A percentile compares a stretch with the other conserved stretches of the same genome.
Evolutionary conservation across 2,329 filamentous ascomycete species (phyloP).

Genomic region (Curvularia hawaiiensis): DNA sequence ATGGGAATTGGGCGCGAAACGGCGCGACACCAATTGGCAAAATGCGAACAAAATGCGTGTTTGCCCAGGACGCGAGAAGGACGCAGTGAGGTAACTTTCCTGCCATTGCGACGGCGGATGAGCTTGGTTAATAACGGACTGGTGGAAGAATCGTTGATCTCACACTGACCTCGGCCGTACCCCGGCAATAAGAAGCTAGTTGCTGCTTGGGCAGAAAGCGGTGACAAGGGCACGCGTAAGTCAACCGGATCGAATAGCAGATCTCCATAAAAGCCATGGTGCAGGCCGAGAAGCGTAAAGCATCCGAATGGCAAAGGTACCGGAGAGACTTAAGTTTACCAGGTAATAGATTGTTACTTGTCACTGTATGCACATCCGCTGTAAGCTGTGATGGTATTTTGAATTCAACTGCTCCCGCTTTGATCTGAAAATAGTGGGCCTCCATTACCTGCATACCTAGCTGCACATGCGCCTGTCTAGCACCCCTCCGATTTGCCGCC

Average conservation of each 20-base stretch:
- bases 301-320: not conserved
- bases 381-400: not conserved
- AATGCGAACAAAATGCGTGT: not conserved
- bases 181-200: constrained; percentile 4
- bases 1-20: not conserved
- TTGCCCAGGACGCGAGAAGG: not conserved
- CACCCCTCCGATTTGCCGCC: not conserved
- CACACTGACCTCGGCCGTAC: constrained; percentile 5
- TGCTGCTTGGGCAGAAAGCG: constrained; percentile 11
- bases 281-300: not conserved
- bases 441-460: constrained; percentile 1
- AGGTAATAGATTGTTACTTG: not conserved
- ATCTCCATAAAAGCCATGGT: not conserved
- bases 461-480: not conserved
- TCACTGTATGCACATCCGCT: not conserved
- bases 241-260: not conserved
- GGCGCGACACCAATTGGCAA: not conserved
- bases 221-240: constrained; percentile 1
- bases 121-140: constrained; percentile 11
- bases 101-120: constrained; percentile 3
- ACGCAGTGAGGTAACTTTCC: not conserved
- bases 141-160: constrained; percentile 12
- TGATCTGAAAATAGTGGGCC: not conserved
- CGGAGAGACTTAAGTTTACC: not conserved
- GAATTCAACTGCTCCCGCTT: not conserved